Base-by-base conservation (phyloP, 805 yeast genomes). In the Yamadazyma scolyti region DNA sequence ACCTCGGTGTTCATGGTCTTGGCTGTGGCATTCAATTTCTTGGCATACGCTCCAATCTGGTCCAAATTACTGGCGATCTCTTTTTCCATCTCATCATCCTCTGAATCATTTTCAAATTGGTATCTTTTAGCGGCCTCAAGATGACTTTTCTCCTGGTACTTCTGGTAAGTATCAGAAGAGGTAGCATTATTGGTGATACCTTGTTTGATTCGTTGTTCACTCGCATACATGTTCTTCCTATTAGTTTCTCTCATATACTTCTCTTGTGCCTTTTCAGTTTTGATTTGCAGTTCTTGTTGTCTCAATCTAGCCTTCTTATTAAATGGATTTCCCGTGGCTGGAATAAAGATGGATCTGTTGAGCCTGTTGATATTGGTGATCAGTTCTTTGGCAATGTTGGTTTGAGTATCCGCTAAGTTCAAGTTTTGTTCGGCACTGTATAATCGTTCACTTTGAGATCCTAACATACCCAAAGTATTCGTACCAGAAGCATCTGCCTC, bases 41-140 rank as follows among this genome's bases (percentile, higher is more conserved):
- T 70, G 19, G 95, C 75, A 36, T 81, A 74, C 23, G 69, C 70
- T 9, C 75, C 72, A 28, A 93, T 82, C 53, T 82, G 86, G 47
- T 84, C 89, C 56, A 90, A 65, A 49, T 93, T 93, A 41, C 73
- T 62, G 32, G 88, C 89, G 44, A 88, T 76, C 56, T 89, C 96
- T 40, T 81, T 75, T 52, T 90, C 97, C 75, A 87, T 75, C 44
- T 80, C 93, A 47, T 88, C 95, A 56, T 93, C 97, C 54, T 90
- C 97, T 29, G 79, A 78, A 57, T 90, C 97, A 28, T 82, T 83
- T 51, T 87, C 96, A 46, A 86, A 84, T 47, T 84, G 85, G 58
- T 82, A 88, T 42, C 77, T 64, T 35, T 75, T 64, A 2, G 94
- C 82, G 22, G 77, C 79, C 11, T 66, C 65, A 28, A 77, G 68